These are phyloP conservation scores for Chaetomiaceae sp. DNA, from an alignment of 2,329 filamentous ascomycete genomes.

Conservation along the genomic window DNA sequence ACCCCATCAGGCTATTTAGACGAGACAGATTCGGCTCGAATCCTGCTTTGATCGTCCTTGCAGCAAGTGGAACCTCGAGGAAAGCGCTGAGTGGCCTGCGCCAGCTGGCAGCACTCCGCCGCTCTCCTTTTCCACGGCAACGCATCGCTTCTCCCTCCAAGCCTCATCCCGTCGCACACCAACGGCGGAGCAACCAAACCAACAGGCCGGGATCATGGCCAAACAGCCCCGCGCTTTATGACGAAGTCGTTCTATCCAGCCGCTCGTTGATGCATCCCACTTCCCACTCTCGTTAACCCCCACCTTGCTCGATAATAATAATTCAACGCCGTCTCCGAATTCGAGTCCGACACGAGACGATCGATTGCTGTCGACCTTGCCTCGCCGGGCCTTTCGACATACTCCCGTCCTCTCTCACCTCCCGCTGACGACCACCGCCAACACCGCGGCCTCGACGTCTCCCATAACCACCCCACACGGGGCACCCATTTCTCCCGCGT, in stretches of 20 bases:
- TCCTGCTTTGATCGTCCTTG: not conserved
- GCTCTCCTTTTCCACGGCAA: slow-evolving; percentile 28
- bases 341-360: not conserved
- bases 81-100: not conserved
- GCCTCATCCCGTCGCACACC: slow-evolving; percentile 21
- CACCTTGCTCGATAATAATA: slow-evolving; percentile 5
- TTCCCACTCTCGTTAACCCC: slow-evolving; percentile 19
- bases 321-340: not conserved
- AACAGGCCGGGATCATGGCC: slow-evolving; percentile 15
- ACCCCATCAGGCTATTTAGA: slow-evolving; percentile 25
- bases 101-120: slow-evolving; percentile 1
- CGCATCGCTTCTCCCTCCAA: slow-evolving; percentile 12
- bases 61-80: not conserved
- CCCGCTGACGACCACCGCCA: not conserved
- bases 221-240: slow-evolving; percentile 6
- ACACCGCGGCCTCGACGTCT: not conserved
- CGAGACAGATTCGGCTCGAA: slow-evolving; percentile 22
- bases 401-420: too few relatives aligned
- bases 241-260: not conserved
- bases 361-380: not conserved
- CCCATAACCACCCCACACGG: not conserved
- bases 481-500: not conserved
- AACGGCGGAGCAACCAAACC: slow-evolving; percentile 22
- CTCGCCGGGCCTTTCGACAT: not conserved
- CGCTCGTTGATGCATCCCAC: slow-evolving; percentile 21